Evolutionary conservation across 345 rosid genomes (phyloP), one percentile per base, ranked within the genome.

Genomic region (Viola odorata): DNA sequence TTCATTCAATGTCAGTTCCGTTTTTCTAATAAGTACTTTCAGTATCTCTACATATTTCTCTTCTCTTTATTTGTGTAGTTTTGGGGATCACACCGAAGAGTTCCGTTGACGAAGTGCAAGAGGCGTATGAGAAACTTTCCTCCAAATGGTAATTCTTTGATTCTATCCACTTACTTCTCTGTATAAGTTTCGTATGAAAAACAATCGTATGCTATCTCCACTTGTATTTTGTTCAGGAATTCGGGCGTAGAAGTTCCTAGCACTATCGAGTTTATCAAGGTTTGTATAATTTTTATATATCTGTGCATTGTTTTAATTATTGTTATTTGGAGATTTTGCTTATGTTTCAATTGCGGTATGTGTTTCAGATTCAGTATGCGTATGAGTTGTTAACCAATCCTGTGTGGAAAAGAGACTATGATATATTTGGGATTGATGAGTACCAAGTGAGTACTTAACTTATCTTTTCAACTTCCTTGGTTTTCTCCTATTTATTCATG

Each of bases 331-430:
- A 16, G 12, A 3, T n/a, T 40, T 23, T 32, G 1, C 2, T 41
- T 56, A 6, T 12, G 5, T 37, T 32, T 50, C 45, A 55, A 38
- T 12, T 40, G 4, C 12, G 1, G 40, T 10, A 10, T 55, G 3
- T 13, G 13, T 55, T 69, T 79, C 87, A 92, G 98, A 74, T 81
- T 50, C 89, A 63, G 48, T 89, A 89, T 78, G 91, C 94, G 32
- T 89, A 82, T 67, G 98, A 92, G 78, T 69, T 92, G 63, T 73
- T 92, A 73, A 80, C 69, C 5, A 81, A 89, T 82, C 78, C 77
- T 48, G 55, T 77, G 45, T 85, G 91, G 96, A 92, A 85, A 83
- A 80, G 94, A 68, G 84, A 89, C 66, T 92, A 85, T 75, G 96
- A 87, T 61, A 16, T 80, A 6, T 92, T 84, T 67, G 82, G 84